phyloP scores from a whole-genome alignment of 257 asterid genomes.

The Galeopsis tetrahit region DNA sequence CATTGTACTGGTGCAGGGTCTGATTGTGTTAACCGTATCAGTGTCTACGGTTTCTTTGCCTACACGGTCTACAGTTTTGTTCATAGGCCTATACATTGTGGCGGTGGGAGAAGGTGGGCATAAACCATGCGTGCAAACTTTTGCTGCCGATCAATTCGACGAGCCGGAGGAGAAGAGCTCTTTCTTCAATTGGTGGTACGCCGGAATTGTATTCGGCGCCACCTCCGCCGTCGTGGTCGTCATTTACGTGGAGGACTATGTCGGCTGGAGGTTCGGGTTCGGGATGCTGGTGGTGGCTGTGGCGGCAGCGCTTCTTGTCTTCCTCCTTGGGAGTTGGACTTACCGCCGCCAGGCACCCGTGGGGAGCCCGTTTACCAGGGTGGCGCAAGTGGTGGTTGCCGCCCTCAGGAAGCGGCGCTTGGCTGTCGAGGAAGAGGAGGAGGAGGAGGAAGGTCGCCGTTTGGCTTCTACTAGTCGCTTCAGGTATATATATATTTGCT shows the following conservation, averaged over 20 bases:
- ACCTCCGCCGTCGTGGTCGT: constrained; percentile 47
- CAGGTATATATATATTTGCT: too few species aligned
- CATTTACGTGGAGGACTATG: constrained; percentile 51
- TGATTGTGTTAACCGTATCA: constrained; percentile 41
- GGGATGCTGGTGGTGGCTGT: constrained; percentile 49
- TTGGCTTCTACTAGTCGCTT: constrained; percentile 43
- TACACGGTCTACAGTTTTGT: constrained; percentile 39
- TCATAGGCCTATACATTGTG: constrained; percentile 47
- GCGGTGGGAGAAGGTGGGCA: constrained; percentile 64
- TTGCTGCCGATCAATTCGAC: constrained; percentile 61
- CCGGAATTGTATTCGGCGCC: constrained; percentile 54
- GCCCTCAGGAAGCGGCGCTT: constrained; percentile 43
- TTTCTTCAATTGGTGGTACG: constrained; percentile 68
- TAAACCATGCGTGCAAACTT: constrained; percentile 64
- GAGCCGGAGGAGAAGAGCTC: constrained; percentile 54
- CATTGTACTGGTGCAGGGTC: constrained; percentile 33
- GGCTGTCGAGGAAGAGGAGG: constrained; percentile 24
- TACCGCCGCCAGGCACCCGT: constrained; percentile 50
- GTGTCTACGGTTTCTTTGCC: constrained; percentile 28
- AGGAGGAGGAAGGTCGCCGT: constrained; percentile 9
- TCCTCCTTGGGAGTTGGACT: constrained; percentile 41
- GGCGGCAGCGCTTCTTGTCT: constrained; percentile 41
- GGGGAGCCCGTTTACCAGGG: constrained; percentile 61
- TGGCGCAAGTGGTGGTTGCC: constrained; percentile 56
- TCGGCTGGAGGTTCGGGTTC: constrained; percentile 51